These are phyloP conservation scores for Rubus parviflorus DNA, from an alignment of 306 rosid species.

Conservation along the genomic window DNA sequence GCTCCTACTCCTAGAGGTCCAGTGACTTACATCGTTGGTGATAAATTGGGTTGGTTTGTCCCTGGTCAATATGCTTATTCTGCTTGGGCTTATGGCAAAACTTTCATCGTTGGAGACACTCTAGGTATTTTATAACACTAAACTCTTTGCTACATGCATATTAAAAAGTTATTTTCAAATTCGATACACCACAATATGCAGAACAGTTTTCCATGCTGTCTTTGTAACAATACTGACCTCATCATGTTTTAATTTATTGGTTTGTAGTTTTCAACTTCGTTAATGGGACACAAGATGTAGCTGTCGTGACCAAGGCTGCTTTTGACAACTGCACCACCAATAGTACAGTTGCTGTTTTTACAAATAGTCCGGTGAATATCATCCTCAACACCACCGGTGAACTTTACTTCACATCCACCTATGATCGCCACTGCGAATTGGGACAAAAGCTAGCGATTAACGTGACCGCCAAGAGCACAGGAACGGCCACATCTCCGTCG, in stretches of 20 bases:
- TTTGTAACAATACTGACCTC: neutral
- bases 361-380: conserved; percentile 39
- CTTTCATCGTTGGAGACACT: conserved; percentile 51
- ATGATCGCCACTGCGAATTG: conserved; percentile 35
- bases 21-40: conserved; percentile 43
- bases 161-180: too few species aligned
- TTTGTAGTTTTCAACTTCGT: conserved; percentile 47
- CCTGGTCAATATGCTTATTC: conserved; percentile 34
- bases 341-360: conserved; percentile 23
- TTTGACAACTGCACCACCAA: conserved; percentile 45
- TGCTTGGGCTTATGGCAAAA: conserved; percentile 39
- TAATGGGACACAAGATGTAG: conserved; percentile 48
- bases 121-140: conserved; percentile 26
- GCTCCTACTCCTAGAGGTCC: conserved; percentile 27
- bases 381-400: conserved; percentile 35
- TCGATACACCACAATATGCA: too few species aligned
- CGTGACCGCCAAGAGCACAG: conserved; percentile 30
- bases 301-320: conserved; percentile 42
- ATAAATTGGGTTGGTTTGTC: conserved; percentile 43
- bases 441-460: conserved; percentile 58
- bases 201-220: neutral
- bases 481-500: conserved; percentile 22
- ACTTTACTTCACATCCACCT: conserved; percentile 52
- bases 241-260: neutral
- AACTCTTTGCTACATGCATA: neutral